These are phyloP conservation scores for Sonneratia alba DNA, from an alignment of 345 rosid species.

Conservation along the genomic window DNA sequence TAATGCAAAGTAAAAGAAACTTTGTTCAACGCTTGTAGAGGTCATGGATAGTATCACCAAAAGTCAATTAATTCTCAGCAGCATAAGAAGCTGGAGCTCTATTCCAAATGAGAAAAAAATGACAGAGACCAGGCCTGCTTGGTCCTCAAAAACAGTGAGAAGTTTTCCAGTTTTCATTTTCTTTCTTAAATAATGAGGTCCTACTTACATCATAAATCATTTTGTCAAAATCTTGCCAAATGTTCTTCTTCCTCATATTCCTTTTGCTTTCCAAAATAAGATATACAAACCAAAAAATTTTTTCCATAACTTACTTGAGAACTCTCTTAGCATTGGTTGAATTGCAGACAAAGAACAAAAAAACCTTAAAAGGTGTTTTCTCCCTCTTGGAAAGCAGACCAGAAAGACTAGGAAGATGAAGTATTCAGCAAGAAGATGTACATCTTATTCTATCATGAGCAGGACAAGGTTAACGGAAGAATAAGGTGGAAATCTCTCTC, in stretches of 20 bases:
- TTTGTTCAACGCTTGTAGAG: neutral
- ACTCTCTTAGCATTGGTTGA: neutral
- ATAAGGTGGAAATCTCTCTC: slow-evolving; percentile 12
- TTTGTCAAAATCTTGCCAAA: neutral
- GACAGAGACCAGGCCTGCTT: neutral
- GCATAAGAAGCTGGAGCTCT: neutral
- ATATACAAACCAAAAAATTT: neutral
- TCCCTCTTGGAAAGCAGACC: neutral
- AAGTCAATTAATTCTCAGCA: neutral
- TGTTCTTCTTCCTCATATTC: neutral
- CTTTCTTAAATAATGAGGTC: neutral
- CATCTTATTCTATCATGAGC: neutral
- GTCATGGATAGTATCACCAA: neutral
- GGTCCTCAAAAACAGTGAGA: neutral
- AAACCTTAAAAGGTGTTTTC: neutral
- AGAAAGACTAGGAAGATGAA: neutral
- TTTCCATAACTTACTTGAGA: too few relatives aligned
- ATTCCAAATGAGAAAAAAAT: neutral
- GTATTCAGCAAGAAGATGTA: neutral
- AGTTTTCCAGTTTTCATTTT: neutral
- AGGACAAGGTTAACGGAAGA: neutral
- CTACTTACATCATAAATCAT: neutral
- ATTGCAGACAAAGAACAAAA: neutral
- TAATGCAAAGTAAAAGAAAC: neutral
- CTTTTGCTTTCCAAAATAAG: neutral